Evolutionary conservation across 345 rosid species (phyloP).

Genomic region (Hibiscus syriacus): DNA sequence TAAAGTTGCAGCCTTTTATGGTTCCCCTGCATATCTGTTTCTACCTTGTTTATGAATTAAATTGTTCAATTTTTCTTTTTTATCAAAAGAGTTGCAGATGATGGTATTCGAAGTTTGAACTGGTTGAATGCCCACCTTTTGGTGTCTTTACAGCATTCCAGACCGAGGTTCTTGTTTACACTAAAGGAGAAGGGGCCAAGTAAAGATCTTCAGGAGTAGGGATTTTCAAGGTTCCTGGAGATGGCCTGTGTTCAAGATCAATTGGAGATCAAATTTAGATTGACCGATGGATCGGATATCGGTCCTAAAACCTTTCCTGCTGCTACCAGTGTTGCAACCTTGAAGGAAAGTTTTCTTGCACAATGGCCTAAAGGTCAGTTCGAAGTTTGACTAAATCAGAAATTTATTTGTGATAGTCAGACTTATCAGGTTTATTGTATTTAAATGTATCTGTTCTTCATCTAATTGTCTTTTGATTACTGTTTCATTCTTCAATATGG

Average conservation of each 20-base stretch:
- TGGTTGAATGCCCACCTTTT: neutral
- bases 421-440: neutral
- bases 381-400: slow-evolving; percentile 4
- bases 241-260: slow-evolving; percentile 82
- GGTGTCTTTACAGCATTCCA: slow-evolving; percentile 8
- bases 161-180: slow-evolving; percentile 14
- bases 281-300: slow-evolving; percentile 86
- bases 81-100: neutral
- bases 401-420: neutral
- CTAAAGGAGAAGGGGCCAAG: slow-evolving; percentile 12
- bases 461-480: neutral
- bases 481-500: slow-evolving; percentile 6
- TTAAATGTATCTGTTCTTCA: neutral
- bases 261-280: slow-evolving; percentile 85
- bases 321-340: slow-evolving; percentile 75
- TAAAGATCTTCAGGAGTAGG: slow-evolving; percentile 18
- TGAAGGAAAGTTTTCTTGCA: slow-evolving; percentile 88
- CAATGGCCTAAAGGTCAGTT: slow-evolving; percentile 91
- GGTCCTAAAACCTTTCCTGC: no score
- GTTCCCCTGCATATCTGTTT: neutral
- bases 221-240: slow-evolving; percentile 16
- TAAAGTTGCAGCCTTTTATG: slow-evolving; percentile 10
- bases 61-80: neutral
- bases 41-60: neutral
- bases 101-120: neutral